Evolutionary conservation across 2,329 filamentous ascomycete species (phyloP).

Genomic region (Phialocephala sp.): DNA sequence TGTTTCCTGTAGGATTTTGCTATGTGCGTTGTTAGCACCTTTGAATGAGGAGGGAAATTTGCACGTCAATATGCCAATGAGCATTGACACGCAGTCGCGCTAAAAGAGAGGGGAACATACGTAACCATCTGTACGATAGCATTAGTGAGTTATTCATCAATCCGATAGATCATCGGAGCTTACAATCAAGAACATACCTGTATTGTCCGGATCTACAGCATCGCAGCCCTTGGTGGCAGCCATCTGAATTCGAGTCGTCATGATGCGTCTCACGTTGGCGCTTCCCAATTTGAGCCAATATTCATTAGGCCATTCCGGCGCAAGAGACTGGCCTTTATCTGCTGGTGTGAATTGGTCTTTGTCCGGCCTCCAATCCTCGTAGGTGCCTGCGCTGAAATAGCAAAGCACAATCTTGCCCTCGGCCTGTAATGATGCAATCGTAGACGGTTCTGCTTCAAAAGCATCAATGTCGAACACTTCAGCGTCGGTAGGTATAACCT

Average conservation of each 20-base stretch:
- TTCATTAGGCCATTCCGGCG: conserved; percentile 68
- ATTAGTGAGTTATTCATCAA: neutral
- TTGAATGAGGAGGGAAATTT: neutral
- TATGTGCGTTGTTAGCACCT: conserved; percentile 46
- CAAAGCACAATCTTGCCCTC: conserved; percentile 69
- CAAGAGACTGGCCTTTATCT: conserved; percentile 62
- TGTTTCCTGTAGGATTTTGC: conserved; percentile 24
- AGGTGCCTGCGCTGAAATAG: conserved; percentile 76
- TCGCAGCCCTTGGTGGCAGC: conserved; percentile 69
- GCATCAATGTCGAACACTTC: conserved; percentile 54
- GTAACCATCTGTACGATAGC: conserved; percentile 24
- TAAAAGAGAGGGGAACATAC: conserved; percentile 6
- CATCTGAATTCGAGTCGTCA: conserved; percentile 62
- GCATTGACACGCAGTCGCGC: neutral
- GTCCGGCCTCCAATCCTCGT: conserved; percentile 67
- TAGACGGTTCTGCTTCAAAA: conserved; percentile 52
- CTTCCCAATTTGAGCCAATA: conserved; percentile 68
- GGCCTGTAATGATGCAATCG: conserved; percentile 53
- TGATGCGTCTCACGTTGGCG: conserved; percentile 64
- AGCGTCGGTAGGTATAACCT: conserved; percentile 22
- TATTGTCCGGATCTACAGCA: conserved; percentile 73
- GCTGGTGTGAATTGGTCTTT: conserved; percentile 53
- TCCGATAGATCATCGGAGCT: neutral
- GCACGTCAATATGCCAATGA: neutral
- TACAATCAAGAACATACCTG: conserved; percentile 51